Base-by-base conservation (phyloP, 495 filamentous ascomycete species). In the Xylaria venustula region DNA sequence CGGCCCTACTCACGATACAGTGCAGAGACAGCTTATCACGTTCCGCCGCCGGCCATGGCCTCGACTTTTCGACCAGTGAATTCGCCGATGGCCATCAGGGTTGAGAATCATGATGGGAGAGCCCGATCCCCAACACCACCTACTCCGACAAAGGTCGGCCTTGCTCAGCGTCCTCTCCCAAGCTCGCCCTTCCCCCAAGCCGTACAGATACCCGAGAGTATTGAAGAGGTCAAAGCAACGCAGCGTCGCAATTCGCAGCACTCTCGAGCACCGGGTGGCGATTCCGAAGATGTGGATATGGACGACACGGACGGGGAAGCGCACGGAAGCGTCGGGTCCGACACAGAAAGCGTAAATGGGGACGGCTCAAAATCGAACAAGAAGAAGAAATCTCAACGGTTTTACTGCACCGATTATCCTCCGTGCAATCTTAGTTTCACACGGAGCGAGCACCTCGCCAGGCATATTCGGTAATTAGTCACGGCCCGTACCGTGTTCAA, bases 331-430 rank as follows among this genome's bases (percentile, higher is more conserved):
- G 88, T 85, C n/a, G 86, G 77, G 9, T 93, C 92, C 15, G 91
- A 93, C 58, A 85, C 86, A 42, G 92, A 94, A 61, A 89, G 84
- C 61, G 83, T 88, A n/a, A 81, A 81, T 55, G 77, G 74, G 7
- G 86, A 84, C 52, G 89, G 86, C 9, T 83, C 88, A 23, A 80
- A 83, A 54, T 86, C 83, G 26, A 78, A 84, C 46, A 96, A 94
- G 73, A 96, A 96, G 81, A 98, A 98, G 77, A 97, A 97, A 73
- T 93, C 93, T 1, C 93, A 97, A 70, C 84, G 92, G 45, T 98
- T 98, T 69, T 97, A 91, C 72, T 98, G 94, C 76, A 96, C 90
- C n/a, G 91, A 96, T 23, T 97, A 93, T 68, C 95, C 95, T 42
- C 90, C 92, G 17, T 98, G 94, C 74, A 92, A 88, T 67, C 75